phyloP scores from a whole-genome alignment of 1,139 yeast genomes.

The Sugiyamaella paludigena region DNA sequence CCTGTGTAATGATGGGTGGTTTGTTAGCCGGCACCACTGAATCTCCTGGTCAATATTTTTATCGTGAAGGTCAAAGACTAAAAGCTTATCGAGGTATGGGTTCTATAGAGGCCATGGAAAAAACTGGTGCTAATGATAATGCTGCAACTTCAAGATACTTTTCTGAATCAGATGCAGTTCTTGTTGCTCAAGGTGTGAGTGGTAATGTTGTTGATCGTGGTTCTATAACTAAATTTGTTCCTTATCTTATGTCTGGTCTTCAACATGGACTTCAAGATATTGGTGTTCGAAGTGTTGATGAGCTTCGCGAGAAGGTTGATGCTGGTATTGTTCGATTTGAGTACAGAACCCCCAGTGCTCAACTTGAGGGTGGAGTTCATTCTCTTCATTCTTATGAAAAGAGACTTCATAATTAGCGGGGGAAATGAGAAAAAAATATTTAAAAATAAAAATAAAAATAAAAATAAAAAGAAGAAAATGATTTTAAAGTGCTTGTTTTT shows the following conservation, averaged over 20 bases:
- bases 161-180: conserved; percentile 90
- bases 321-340: conserved; percentile 84
- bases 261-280: conserved; percentile 99
- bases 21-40: conserved; percentile 97
- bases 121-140: conserved; percentile 79
- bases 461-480: background rate
- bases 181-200: conserved; percentile 98
- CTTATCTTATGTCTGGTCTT: conserved; percentile 90
- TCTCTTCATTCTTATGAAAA: conserved; percentile 96
- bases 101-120: conserved; percentile 98
- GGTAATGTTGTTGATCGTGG: conserved; percentile 98
- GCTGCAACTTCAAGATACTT: conserved; percentile 98
- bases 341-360: conserved; percentile 98
- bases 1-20: conserved; percentile 99
- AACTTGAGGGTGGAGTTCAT: conserved; percentile 97
- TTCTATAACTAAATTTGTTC: conserved; percentile 87
- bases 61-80: conserved; percentile 96
- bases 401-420: conserved; percentile 77
- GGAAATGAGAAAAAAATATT: too few relatives aligned
- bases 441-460: too few relatives aligned
- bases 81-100: conserved; percentile 99
- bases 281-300: conserved; percentile 70
- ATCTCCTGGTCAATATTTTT: conserved; percentile 97
- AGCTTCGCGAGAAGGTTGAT: conserved; percentile 63
- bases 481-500: background rate